phyloP scores from a whole-genome alignment of 495 filamentous ascomycete species.

The Annulohypoxylon maeteangense region DNA sequence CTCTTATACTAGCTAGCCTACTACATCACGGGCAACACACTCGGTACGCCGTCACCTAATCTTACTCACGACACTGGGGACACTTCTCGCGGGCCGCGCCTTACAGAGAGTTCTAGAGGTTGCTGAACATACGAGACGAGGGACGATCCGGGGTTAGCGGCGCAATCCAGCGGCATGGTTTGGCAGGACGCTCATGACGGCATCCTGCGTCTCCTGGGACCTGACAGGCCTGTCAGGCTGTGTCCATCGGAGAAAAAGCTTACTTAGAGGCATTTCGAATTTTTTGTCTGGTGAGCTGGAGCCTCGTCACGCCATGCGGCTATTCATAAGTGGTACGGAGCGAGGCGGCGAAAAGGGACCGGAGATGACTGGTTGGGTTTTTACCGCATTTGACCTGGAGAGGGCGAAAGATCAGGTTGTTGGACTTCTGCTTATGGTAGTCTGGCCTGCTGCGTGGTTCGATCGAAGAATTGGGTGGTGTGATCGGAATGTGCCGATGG shows the following conservation, averaged over 20 bases:
- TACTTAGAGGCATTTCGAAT: neutral
- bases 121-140: constrained; percentile 35
- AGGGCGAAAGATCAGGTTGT: constrained; percentile 12
- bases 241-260: neutral
- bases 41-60: neutral
- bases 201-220: constrained; percentile 4
- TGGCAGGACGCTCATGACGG: constrained; percentile 23
- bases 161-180: constrained; percentile 32
- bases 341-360: constrained; percentile 40
- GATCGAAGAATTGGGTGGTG: constrained; percentile 25
- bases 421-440: constrained; percentile 31
- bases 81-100: neutral
- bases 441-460: constrained; percentile 41
- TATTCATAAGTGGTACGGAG: neutral
- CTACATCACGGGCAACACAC: constrained; percentile 9
- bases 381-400: neutral
- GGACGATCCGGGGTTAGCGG: constrained; percentile 22
- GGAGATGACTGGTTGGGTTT: constrained; percentile 37
- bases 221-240: neutral
- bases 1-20: constrained; percentile 26
- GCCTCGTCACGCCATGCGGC: constrained; percentile 36
- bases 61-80: constrained; percentile 1
- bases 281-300: constrained; percentile 24
- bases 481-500: constrained; percentile 37
- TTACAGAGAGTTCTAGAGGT: constrained; percentile 11